phyloP scores from a whole-genome alignment of 495 filamentous ascomycete species.

The Hypoxylon fuscum region DNA sequence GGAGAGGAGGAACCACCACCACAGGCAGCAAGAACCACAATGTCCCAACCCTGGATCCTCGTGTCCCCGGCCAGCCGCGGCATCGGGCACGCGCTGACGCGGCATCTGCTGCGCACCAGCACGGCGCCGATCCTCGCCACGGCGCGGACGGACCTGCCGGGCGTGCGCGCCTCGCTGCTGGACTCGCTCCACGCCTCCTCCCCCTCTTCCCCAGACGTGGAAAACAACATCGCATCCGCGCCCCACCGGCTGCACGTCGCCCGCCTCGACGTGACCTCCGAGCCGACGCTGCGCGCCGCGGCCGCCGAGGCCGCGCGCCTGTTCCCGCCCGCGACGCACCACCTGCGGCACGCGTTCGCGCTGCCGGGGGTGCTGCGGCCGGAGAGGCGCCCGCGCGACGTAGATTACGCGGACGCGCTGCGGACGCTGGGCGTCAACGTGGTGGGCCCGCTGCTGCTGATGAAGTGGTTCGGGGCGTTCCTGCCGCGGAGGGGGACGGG shows the following conservation, averaged over 20 bases:
- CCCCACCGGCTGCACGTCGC: conserved; percentile 40
- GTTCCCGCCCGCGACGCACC: conserved; percentile 59
- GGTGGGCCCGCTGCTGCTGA: conserved; percentile 75
- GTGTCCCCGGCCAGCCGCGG: conserved; percentile 77
- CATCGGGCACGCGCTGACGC: conserved; percentile 75
- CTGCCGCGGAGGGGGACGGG: conserved; percentile 63
- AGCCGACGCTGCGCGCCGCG: conserved; percentile 56
- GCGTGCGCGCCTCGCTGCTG: conserved; percentile 63
- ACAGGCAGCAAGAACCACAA: too few relatives aligned
- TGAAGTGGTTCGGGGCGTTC: conserved; percentile 76
- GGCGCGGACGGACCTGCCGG: conserved; percentile 64
- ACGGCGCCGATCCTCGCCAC: conserved; percentile 76
- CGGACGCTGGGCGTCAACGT: conserved; percentile 74
- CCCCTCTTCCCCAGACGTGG: conserved; percentile 47
- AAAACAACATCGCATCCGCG: conserved; percentile 19
- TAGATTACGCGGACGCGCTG: conserved; percentile 64
- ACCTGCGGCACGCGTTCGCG: conserved; percentile 74
- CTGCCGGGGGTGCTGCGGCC: conserved; percentile 78
- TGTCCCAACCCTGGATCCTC: conserved; percentile 53
- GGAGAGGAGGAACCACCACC: background rate
- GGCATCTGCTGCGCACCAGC: conserved; percentile 71
- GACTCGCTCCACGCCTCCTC: conserved; percentile 57
- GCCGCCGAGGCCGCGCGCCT: conserved; percentile 48
- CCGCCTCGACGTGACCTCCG: conserved; percentile 53
- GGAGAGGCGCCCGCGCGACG: conserved; percentile 73